These are phyloP conservation scores for Moricandia moricandioides DNA, from an alignment of 345 rosid species.

Conservation along the genomic window DNA sequence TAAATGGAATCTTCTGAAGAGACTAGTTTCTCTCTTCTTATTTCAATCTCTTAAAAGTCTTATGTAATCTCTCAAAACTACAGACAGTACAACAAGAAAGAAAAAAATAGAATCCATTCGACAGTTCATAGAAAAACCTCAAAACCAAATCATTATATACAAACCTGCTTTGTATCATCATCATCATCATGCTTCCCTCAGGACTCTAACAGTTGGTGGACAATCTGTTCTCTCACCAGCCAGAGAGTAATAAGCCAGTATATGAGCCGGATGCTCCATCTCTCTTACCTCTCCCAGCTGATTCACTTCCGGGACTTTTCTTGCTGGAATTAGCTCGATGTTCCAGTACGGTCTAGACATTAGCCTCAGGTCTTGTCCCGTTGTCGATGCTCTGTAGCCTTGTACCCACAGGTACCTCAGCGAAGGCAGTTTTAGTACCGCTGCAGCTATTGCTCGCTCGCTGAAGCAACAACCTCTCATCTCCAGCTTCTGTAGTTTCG, in stretches of 20 bases:
- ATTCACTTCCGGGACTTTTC: conserved; percentile 38
- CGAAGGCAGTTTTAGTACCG: conserved; percentile 60
- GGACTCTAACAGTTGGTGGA: conserved; percentile 59
- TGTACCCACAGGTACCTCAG: conserved; percentile 96
- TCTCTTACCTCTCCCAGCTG: conserved; percentile 34
- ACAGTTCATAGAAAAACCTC: conserved; percentile 16
- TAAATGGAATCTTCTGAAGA: neutral
- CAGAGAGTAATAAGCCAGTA: conserved; percentile 89
- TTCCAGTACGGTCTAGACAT: conserved; percentile 98
- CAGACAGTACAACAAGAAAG: conserved; percentile 10
- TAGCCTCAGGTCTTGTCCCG: conserved; percentile 55
- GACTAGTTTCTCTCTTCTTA: neutral
- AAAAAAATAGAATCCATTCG: neutral
- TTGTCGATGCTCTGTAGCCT: conserved; percentile 65
- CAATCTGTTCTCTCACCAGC: conserved; percentile 90
- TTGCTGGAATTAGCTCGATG: conserved; percentile 76
- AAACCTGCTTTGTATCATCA: conserved; percentile 26
- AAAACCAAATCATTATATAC: conserved; percentile 32
- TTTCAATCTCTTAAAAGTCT: conserved; percentile 19
- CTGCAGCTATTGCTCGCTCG: conserved; percentile 66
- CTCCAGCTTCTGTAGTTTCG: conserved; percentile 80
- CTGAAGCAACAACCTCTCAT: conserved; percentile 94
- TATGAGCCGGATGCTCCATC: conserved; percentile 76
- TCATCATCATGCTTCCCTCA: conserved; percentile 12
- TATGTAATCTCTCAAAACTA: conserved; percentile 27